Conservation (phyloP, 164 flowering plant genomes). For the Vitis labrusca region DNA sequence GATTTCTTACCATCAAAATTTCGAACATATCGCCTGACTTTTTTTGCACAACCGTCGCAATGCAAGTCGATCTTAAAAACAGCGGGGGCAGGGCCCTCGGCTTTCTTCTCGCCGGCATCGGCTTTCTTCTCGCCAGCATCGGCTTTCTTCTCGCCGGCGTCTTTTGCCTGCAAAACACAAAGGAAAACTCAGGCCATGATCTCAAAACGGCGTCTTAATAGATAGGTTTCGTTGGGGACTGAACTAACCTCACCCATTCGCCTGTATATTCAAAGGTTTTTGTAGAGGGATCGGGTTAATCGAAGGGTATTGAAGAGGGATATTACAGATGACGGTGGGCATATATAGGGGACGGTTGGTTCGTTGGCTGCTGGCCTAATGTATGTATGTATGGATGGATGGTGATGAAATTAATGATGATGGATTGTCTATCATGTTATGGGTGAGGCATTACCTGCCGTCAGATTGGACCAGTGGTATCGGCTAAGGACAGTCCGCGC, state of each 20-base stretch:
- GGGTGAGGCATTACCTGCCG: neutral
- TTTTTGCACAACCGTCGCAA: conserved; percentile 88
- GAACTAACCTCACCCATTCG: conserved; percentile 19
- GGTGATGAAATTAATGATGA: neutral
- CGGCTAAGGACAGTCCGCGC: neutral
- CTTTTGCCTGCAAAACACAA: conserved; percentile 12
- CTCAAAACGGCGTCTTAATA: too few species aligned
- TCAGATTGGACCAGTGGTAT: conserved; percentile 6
- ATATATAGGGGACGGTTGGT: too few species aligned
- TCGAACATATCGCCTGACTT: conserved; percentile 46
- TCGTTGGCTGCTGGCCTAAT: too few species aligned
- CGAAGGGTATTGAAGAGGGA: too few species aligned
- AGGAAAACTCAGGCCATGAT: neutral
- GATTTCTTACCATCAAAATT: conserved; percentile 47
- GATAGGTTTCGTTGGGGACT: too few species aligned
- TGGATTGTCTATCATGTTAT: neutral
- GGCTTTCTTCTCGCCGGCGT: conserved; percentile 22
- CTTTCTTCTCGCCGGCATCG: conserved; percentile 34
- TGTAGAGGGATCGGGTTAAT: too few species aligned
- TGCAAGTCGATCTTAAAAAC: conserved; percentile 83
- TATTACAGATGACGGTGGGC: too few species aligned
- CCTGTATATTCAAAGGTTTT: too few species aligned
- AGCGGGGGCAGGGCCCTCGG: conserved; percentile 39
- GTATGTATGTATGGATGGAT: conserved; percentile 1
- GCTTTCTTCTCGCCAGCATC: conserved; percentile 14